These are phyloP conservation scores for Geotrichum aggregatum DNA, from an alignment of 1,139 yeast genomes.

Conservation along the genomic window DNA sequence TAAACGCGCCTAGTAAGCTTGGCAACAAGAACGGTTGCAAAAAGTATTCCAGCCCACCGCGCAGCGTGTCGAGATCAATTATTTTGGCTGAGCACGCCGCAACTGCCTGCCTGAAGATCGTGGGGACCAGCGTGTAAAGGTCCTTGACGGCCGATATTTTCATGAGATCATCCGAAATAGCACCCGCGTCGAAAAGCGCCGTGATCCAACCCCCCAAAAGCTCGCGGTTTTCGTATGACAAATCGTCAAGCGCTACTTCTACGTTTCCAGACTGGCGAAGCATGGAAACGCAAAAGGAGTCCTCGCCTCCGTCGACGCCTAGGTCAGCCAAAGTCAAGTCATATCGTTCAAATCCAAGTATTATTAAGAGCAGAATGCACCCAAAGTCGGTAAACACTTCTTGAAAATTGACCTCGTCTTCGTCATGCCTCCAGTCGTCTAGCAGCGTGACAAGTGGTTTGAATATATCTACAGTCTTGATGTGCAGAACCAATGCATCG, in stretches of 20 bases:
- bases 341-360: conserved; percentile 46
- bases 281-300: conserved; percentile 9
- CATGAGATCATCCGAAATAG: conserved; percentile 78
- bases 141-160: conserved; percentile 64
- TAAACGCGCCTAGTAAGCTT: conserved; percentile 45
- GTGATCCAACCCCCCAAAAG: conserved; percentile 71
- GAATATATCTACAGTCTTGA: conserved; percentile 30
- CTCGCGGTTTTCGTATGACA: conserved; percentile 38
- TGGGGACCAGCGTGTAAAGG: conserved; percentile 64
- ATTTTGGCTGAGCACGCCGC: conserved; percentile 55
- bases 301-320: conserved; percentile 11
- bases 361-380: conserved; percentile 49
- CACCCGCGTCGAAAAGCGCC: conserved; percentile 79
- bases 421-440: conserved; percentile 38
- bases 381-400: conserved; percentile 70
- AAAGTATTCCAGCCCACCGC: conserved; percentile 62
- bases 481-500: conserved; percentile 42
- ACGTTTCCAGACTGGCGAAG: conserved; percentile 1
- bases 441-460: conserved; percentile 37
- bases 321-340: conserved; percentile 39
- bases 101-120: conserved; percentile 69
- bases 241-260: conserved; percentile 24
- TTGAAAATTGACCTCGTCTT: conserved; percentile 56
- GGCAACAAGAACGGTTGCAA: conserved; percentile 55
- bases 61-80: conserved; percentile 48